Percentiles rank a stretch among this genome's conserved stretches.
Evolutionary conservation across 2,329 filamentous ascomycete genomes (phyloP).

Genomic region (Dendrostoma leiphaemia): DNA sequence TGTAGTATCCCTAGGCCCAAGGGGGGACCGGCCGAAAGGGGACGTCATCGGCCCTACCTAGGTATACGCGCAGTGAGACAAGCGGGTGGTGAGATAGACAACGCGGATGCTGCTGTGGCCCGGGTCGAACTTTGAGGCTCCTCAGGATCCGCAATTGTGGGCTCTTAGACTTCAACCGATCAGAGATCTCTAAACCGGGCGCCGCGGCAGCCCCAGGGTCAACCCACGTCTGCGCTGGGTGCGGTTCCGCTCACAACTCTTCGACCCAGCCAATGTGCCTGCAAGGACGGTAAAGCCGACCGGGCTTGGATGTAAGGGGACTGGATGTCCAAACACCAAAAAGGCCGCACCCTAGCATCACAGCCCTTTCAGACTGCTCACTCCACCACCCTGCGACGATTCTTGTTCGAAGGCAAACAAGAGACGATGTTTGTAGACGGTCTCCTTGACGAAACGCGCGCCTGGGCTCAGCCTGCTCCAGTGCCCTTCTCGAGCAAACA

Average conservation of each 20-base stretch:
- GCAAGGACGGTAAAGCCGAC: background rate
- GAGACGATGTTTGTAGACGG: slow-evolving; percentile 5
- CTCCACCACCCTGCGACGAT: slow-evolving; percentile 16
- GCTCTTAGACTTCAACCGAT: background rate
- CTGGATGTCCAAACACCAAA: background rate
- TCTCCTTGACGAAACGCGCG: slow-evolving; percentile 15
- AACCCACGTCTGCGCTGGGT: too few relatives aligned
- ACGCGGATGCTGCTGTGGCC: background rate
- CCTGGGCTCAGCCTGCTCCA: slow-evolving; percentile 6
- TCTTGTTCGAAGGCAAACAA: slow-evolving; percentile 14
- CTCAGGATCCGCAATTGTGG: background rate
- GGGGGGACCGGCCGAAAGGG: background rate
- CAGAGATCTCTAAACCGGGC: too few relatives aligned
- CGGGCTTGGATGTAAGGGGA: background rate
- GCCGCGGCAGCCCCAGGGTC: too few relatives aligned
- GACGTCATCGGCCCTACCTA: background rate
- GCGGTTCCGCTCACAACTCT: background rate
- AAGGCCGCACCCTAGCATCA: background rate
- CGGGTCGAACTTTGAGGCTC: too few relatives aligned
- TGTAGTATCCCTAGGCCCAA: background rate
- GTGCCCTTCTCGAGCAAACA: too few relatives aligned
- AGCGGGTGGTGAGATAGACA: background rate
- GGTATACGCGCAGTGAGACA: background rate
- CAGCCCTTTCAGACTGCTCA: slow-evolving; percentile 1
- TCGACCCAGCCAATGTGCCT: background rate